Conservation (phyloP, 2,329 filamentous ascomycete genomes). For the Hymenoscyphus linearis region DNA sequence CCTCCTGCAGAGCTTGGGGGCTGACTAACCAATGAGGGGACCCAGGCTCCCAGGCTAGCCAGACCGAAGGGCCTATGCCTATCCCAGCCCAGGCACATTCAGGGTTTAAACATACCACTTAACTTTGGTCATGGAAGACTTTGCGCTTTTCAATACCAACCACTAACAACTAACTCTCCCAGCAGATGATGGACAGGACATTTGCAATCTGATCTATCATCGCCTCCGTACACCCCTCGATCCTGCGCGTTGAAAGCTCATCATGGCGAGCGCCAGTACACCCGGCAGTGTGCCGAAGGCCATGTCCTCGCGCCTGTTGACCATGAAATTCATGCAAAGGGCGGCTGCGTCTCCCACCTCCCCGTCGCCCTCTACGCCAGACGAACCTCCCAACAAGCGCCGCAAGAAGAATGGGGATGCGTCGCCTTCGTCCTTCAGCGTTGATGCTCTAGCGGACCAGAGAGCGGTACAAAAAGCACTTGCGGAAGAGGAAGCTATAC, state of each 20-base stretch:
- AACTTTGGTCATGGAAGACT: neutral
- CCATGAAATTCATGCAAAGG: constrained; percentile 98
- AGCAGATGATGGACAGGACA: neutral
- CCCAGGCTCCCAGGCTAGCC: neutral
- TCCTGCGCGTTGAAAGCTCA: constrained; percentile 5
- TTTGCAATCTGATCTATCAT: neutral
- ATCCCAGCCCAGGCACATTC: neutral
- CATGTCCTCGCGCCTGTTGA: constrained; percentile 83
- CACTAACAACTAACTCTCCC: neutral
- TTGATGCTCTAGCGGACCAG: constrained; percentile 48
- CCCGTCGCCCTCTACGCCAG: constrained; percentile 41
- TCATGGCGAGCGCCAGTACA: constrained; percentile 25
- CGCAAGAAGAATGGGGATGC: constrained; percentile 43
- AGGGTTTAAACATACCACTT: neutral
- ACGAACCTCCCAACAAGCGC: constrained; percentile 56
- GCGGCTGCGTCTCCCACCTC: constrained; percentile 54
- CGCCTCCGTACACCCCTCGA: neutral
- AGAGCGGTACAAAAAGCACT: constrained; percentile 58
- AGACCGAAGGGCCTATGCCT: constrained; percentile 3
- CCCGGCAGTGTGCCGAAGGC: constrained; percentile 47
- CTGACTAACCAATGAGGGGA: constrained; percentile 2
- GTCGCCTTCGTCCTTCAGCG: constrained; percentile 35
- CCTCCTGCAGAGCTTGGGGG: constrained; percentile 2
- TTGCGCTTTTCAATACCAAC: neutral
- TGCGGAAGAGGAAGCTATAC: constrained; percentile 61